Percentiles rank a stretch among this genome's conserved stretches.
Conservation (phyloP, 2,329 filamentous ascomycete species). For the Capronia americana region DNA sequence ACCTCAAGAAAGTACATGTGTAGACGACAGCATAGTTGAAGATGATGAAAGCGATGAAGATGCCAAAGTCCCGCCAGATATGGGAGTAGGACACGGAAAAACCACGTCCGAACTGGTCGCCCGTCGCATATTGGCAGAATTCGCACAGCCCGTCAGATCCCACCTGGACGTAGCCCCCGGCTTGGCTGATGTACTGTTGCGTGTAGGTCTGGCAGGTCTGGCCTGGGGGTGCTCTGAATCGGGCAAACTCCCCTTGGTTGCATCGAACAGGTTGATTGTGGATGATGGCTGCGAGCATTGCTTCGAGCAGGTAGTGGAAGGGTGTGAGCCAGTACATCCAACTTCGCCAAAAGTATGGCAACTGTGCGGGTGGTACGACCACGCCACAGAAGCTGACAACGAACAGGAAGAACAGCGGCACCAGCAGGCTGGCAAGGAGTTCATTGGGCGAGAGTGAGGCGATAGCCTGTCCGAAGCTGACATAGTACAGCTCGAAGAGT, state of each 20-base stretch:
- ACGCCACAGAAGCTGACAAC: conserved; percentile 77
- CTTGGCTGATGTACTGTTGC: conserved; percentile 56
- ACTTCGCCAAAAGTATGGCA: conserved; percentile 70
- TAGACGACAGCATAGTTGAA: conserved; percentile 62
- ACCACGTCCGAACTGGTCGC: conserved; percentile 49
- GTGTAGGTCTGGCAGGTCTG: conserved; percentile 68
- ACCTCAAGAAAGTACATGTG: conserved; percentile 32
- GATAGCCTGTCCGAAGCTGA: conserved; percentile 64
- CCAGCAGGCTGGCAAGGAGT: conserved; percentile 68
- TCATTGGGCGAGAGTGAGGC: conserved; percentile 71
- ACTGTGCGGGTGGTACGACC: conserved; percentile 68
- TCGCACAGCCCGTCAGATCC: conserved; percentile 53
- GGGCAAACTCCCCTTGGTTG: conserved; percentile 67
- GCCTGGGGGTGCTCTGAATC: conserved; percentile 61
- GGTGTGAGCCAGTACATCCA: conserved; percentile 76
- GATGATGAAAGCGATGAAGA: conserved; percentile 74
- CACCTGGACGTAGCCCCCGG: conserved; percentile 59
- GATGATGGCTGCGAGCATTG: conserved; percentile 71
- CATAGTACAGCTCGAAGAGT: conserved; percentile 69
- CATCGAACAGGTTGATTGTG: conserved; percentile 71
- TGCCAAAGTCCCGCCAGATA: conserved; percentile 83
- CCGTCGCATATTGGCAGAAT: conserved; percentile 50
- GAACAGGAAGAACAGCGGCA: conserved; percentile 73
- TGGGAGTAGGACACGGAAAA: conserved; percentile 63
- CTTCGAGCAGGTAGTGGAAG: conserved; percentile 79